Evolutionary conservation across 1,139 yeast species (phyloP), one percentile per base, ranked within the genome.

Genomic region (Protomyces arabidopsidicola): DNA sequence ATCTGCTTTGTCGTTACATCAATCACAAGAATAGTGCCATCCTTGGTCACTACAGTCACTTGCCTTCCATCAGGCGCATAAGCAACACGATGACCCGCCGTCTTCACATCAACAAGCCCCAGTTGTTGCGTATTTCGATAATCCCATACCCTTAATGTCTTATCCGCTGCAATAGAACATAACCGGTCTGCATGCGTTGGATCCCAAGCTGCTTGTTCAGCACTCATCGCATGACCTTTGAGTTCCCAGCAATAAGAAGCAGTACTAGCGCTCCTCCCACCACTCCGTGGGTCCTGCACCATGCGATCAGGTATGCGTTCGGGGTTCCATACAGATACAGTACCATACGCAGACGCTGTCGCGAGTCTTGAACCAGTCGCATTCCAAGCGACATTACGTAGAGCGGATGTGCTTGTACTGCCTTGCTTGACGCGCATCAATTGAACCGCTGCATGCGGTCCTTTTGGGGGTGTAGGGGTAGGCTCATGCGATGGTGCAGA

Each of bases 331-430:
- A 68, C 60, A 24, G 69, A 60, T 14, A 69, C 63, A 6, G 65
- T 52, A 18, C 63, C 61, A 16, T 62, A 64, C 6, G 63, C 34
- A 4, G 65, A 64, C 20, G 65, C 65, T 9, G 67, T 53, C 8
- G 70, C 70, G 34, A 69, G 53, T 10, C 69, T 60, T 3, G 57
- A 65, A 4, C 70, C 70, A 4, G 68, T 59, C 12, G 67, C 60
- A 52, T 69, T 69, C 70, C 70, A 69, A 4, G 66, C 65, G 27
- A 69, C 63, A 4, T 59, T 16, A 9, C 68, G 65, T 9, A 67
- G 53, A 31, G 60, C 60, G 22, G 60, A 67, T 42, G 38, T 24
- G 20, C 53, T 66, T 48, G 86, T 87, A 9, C 80, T 84, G 22
- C 73, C 78, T 34, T 56, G 52, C 31, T 42, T 63, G 48, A 55